Base-by-base conservation (phyloP, 208 protist genomes). In the Blastocrithidia nonstop region DNA sequence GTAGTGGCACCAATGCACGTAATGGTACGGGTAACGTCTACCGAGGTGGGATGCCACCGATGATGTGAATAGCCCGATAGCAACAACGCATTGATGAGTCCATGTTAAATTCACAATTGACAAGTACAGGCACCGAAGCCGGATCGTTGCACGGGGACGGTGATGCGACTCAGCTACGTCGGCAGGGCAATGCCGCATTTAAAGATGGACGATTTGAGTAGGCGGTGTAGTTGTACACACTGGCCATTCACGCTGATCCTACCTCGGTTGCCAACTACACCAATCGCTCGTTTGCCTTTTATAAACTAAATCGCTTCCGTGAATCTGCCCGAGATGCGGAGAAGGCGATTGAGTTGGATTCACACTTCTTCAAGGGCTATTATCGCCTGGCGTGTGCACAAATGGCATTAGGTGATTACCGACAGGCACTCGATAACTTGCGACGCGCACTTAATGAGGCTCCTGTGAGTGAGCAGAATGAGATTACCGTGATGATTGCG, bases 271-370 rank as follows among this genome's bases (percentile, higher is more conserved):
- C 62, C 31, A 66, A 61, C 25, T 83, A 67, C 66, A 73, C 66
- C 9, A 91, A 91, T 42, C 70, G 81, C 33, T 72, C 73, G 15
- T 66, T 85, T 19, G 76, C 65, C 2, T 72, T 83, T 52, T 66
- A 62, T 45, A 71, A 74, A 23, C 52, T 82, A 25, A 47, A 37
- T 6, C 45, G 76, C 25, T 71, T 54, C 27, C 56, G 52, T 21
- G 40, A 58, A 36, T 54, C 73, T 1, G 54, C 55, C 0, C 44
- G 48, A 2, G 73, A 83, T 26, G 67, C 73, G 21, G 35, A 42
- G 37, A 44, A 57, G 42, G 67, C 68, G 1, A 52, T 83, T 11
- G 37, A 54, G 21, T 27, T 83, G 3, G 56, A 67, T 20, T 59
- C 62, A 0, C 54, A 62, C 38, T 78, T 70, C 31, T 77, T 62